Percentiles rank a stretch among this genome's conserved stretches.
Conservation (phyloP, 371 early-diverging fungal genomes). For the Syncephalis fuscata region DNA sequence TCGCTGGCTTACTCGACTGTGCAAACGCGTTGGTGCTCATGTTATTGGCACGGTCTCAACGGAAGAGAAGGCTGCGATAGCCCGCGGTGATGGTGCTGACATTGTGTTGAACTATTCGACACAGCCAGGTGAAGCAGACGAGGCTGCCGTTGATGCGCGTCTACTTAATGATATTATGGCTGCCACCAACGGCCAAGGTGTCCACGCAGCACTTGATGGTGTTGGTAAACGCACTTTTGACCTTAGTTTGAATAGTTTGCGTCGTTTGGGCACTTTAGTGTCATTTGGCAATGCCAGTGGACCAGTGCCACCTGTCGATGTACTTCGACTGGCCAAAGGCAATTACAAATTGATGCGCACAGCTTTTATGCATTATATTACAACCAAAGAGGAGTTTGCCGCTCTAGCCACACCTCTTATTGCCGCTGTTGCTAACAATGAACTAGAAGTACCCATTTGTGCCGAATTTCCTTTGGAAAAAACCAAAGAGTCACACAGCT, state of each 20-base stretch:
- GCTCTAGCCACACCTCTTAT: constrained; percentile 36
- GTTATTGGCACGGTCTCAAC: constrained; percentile 83
- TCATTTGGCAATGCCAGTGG: constrained; percentile 91
- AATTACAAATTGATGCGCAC: constrained; percentile 68
- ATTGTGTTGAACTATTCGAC: constrained; percentile 53
- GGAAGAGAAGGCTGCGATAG: constrained; percentile 60
- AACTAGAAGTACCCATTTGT: constrained; percentile 46
- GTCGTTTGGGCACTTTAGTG: constrained; percentile 65
- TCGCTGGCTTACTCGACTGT: constrained; percentile 52
- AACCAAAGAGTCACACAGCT: constrained; percentile 57
- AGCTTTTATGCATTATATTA: constrained; percentile 48
- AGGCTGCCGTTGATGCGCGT: constrained; percentile 45
- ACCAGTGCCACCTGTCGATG: constrained; percentile 52
- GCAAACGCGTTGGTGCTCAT: constrained; percentile 58
- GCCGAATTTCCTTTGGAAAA: constrained; percentile 58
- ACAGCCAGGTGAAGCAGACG: constrained; percentile 14
- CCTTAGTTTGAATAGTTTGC: constrained; percentile 40
- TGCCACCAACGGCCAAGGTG: constrained; percentile 50
- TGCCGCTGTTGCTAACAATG: constrained; percentile 25
- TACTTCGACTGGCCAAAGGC: constrained; percentile 45
- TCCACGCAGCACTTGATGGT: constrained; percentile 79
- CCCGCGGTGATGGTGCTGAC: constrained; percentile 55
- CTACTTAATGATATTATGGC: constrained; percentile 18
- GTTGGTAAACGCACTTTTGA: constrained; percentile 84
- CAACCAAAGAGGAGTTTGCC: constrained; percentile 48